These are phyloP conservation scores for Penicillium sp. DNA, from an alignment of 2,329 filamentous ascomycete species.

Conservation along the genomic window DNA sequence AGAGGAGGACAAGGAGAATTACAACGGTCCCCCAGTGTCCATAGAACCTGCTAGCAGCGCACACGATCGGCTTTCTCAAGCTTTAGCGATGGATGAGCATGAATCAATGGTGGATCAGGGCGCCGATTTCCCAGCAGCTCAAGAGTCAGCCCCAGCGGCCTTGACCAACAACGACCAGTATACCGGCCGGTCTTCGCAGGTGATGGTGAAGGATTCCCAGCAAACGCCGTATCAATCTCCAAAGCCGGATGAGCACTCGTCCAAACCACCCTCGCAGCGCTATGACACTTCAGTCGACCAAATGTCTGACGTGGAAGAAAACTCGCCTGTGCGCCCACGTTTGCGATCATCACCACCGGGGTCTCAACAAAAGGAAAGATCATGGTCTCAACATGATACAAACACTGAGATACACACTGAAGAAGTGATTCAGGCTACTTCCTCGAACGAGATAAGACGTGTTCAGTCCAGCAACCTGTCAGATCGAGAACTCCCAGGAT, in stretches of 20 bases:
- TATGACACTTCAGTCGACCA: slow-evolving; percentile 16
- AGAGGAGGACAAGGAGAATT: slow-evolving; percentile 58
- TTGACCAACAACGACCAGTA: slow-evolving; percentile 17
- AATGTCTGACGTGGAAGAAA: slow-evolving; percentile 21
- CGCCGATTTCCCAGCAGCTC: background rate
- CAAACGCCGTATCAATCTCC: slow-evolving; percentile 43
- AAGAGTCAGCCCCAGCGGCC: slow-evolving; percentile 8
- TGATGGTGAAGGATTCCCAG: slow-evolving; percentile 47
- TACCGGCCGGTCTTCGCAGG: slow-evolving; percentile 38
- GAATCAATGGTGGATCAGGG: slow-evolving; percentile 11
- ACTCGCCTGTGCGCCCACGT: slow-evolving; percentile 27
- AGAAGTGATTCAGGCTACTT: slow-evolving; percentile 6
- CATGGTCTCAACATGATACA: slow-evolving; percentile 13
- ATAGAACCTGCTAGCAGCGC: slow-evolving; percentile 41
- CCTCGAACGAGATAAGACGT: slow-evolving; percentile 17
- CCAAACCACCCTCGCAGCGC: slow-evolving; percentile 4
- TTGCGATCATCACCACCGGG: slow-evolving; percentile 36
- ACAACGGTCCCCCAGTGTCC: slow-evolving; percentile 37
- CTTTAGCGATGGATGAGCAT: slow-evolving; percentile 37
- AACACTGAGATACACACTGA: background rate
- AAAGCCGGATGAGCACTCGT: slow-evolving; percentile 19
- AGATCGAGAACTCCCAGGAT: slow-evolving; percentile 13
- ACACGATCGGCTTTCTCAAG: slow-evolving; percentile 48
- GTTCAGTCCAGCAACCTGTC: slow-evolving; percentile 26
- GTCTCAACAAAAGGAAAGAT: slow-evolving; percentile 25